Evolutionary conservation across 2,329 filamentous ascomycete genomes (phyloP).

Genomic region (Phialophora expanda): DNA sequence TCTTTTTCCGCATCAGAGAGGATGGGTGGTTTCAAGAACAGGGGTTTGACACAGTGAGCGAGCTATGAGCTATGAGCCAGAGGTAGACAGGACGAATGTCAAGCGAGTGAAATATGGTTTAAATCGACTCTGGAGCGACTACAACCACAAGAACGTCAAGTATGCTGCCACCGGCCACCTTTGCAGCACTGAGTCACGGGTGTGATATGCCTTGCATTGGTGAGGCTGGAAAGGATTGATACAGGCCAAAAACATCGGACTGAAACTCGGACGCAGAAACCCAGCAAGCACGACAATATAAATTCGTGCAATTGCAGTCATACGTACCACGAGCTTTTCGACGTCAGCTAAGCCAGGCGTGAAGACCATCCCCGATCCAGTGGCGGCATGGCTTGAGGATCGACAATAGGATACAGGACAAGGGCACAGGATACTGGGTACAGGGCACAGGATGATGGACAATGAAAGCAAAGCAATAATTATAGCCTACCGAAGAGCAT

Average conservation of each 20-base stretch:
- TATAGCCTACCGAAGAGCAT: too few relatives aligned
- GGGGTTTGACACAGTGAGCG: not conserved
- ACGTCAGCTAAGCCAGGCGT: not conserved
- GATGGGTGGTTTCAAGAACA: slow-evolving; percentile 46
- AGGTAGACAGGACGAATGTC: not conserved
- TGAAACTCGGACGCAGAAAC: not conserved
- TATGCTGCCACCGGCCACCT: not conserved
- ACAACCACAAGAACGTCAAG: not conserved
- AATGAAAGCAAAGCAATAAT: too few relatives aligned
- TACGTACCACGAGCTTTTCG: not conserved
- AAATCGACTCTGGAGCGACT: not conserved
- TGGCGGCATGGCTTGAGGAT: not conserved
- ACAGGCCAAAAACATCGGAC: not conserved
- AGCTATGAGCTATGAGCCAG: not conserved
- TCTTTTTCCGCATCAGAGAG: slow-evolving; percentile 74
- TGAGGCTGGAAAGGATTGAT: not conserved
- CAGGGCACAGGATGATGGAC: too few relatives aligned
- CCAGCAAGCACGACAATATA: not conserved
- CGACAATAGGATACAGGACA: not conserved
- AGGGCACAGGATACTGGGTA: too few relatives aligned
- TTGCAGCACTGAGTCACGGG: not conserved
- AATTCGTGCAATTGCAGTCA: not conserved
- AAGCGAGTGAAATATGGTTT: not conserved
- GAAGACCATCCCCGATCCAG: too few relatives aligned
- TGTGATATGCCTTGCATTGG: not conserved